These are phyloP conservation scores for Eimeria maxima DNA, from an alignment of 169 alveolate species.

Conservation along the genomic window DNA sequence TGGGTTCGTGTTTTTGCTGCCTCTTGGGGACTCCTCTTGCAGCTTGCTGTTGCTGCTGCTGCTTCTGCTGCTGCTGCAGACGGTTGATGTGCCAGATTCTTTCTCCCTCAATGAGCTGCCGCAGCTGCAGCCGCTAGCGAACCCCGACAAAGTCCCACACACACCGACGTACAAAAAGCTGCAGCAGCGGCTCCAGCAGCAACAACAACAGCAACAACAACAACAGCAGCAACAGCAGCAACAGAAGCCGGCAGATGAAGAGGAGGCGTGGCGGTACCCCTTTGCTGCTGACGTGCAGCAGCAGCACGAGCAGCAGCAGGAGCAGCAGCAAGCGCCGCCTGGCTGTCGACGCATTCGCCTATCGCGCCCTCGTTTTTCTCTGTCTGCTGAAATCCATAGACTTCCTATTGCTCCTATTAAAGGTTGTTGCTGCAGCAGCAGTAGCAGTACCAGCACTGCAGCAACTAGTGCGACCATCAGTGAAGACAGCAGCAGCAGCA, in stretches of 20 bases:
- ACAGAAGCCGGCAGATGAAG: not conserved
- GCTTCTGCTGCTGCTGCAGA: not conserved
- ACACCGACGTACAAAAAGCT: not conserved
- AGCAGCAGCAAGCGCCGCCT: not conserved
- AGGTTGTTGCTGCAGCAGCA: not conserved
- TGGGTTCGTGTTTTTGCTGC: no score
- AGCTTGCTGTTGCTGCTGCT: not conserved
- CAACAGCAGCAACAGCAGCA: conserved; percentile 41
- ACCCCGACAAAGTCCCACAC: not conserved
- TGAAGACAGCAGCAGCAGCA: not conserved
- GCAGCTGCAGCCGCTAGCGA: conserved; percentile 26
- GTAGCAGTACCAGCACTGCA: not conserved
- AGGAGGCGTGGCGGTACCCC: conserved; percentile 32
- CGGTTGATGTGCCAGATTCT: conserved; percentile 37
- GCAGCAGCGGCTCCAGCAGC: not conserved
- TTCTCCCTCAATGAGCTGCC: not conserved
- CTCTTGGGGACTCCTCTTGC: not conserved
- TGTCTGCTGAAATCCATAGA: conserved; percentile 43
- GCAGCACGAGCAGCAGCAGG: not conserved
- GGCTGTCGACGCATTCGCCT: conserved; percentile 21
- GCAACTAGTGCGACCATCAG: not conserved
- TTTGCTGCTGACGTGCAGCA: conserved; percentile 2
- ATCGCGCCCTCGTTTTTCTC: conserved; percentile 34
- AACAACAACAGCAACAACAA: conserved; percentile 3
- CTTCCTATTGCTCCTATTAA: conserved; percentile 14